Percentiles rank a stretch among this genome's conserved stretches.
phyloP scores from a whole-genome alignment of 2,329 filamentous ascomycete genomes.

The Westerdykella ornata region DNA sequence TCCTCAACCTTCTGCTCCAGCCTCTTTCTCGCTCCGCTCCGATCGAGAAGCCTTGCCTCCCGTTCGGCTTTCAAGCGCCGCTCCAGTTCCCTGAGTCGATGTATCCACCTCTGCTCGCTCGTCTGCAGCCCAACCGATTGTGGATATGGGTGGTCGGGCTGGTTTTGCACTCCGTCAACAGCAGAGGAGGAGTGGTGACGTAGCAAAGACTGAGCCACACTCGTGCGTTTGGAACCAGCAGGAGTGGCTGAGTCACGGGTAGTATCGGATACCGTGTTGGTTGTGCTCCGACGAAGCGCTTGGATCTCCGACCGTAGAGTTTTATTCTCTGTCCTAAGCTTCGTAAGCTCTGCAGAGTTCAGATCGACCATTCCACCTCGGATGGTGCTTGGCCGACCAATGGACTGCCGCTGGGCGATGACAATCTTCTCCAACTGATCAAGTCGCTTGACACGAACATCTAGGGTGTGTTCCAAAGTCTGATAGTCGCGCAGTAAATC shows the following conservation, averaged over 20 bases:
- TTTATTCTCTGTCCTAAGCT: slow-evolving; percentile 55
- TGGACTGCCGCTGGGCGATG: slow-evolving; percentile 35
- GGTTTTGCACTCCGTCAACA: slow-evolving; percentile 40
- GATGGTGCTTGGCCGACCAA: slow-evolving; percentile 34
- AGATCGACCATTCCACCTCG: slow-evolving; percentile 37
- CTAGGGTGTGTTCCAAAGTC: slow-evolving; percentile 71
- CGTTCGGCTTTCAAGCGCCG: slow-evolving; percentile 81
- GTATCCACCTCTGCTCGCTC: slow-evolving; percentile 71
- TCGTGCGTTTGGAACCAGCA: slow-evolving; percentile 36
- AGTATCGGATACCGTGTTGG: slow-evolving; percentile 1
- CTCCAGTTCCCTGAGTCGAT: slow-evolving; percentile 81
- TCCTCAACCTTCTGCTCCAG: slow-evolving; percentile 69
- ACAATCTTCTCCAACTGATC: slow-evolving; percentile 79
- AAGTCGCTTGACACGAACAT: slow-evolving; percentile 73
- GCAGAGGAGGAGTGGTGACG: slow-evolving; percentile 50
- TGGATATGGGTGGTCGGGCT: slow-evolving; percentile 28
- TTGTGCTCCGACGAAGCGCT: slow-evolving; percentile 52
- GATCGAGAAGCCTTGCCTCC: slow-evolving; percentile 77
- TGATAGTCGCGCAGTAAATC: slow-evolving; percentile 91
- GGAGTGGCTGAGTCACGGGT: slow-evolving; percentile 21
- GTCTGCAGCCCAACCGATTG: slow-evolving; percentile 37
- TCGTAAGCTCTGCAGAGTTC: slow-evolving; percentile 49
- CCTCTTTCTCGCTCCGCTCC: slow-evolving; percentile 72
- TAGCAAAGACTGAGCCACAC: slow-evolving; percentile 47
- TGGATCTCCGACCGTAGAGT: slow-evolving; percentile 55